These are phyloP conservation scores for Pseudocercospora eumusae DNA, from an alignment of 2,329 filamentous ascomycete genomes.

Conservation along the genomic window DNA sequence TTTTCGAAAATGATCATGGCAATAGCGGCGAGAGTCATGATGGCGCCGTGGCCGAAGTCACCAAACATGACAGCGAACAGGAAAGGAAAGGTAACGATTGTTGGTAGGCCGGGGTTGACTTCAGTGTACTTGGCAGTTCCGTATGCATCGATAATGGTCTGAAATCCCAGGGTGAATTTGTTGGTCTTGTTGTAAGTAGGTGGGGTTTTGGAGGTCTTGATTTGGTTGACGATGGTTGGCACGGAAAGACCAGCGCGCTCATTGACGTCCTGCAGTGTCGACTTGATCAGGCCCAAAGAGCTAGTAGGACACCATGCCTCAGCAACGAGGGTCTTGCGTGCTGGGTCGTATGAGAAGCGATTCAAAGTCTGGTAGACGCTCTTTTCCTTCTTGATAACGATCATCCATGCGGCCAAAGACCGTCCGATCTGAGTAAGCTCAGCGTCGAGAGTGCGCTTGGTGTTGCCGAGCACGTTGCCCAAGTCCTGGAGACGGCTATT, in stretches of 20 bases:
- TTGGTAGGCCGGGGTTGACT: conserved; percentile 92
- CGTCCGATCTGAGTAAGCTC: conserved; percentile 93
- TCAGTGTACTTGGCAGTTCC: conserved; percentile 97
- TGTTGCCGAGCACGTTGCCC: conserved; percentile 89
- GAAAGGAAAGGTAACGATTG: conserved; percentile 98
- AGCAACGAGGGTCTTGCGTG: conserved; percentile 92
- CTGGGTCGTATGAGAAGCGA: conserved; percentile 93
- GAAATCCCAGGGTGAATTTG: conserved; percentile 96
- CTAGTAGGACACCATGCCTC: conserved; percentile 97
- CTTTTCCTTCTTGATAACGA: conserved; percentile 97
- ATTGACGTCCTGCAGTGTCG: conserved; percentile 93
- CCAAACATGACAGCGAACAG: conserved; percentile 99
- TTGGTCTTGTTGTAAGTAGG: conserved; percentile 98
- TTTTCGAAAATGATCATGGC: conserved; percentile 98
- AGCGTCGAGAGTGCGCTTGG: conserved; percentile 87
- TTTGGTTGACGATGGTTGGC: conserved; percentile 97
- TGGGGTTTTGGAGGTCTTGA: conserved; percentile 93
- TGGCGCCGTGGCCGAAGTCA: conserved; percentile 88
- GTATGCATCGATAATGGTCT: conserved; percentile 98
- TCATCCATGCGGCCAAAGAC: conserved; percentile 93
- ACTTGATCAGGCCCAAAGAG: conserved; percentile 82
- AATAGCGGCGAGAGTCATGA: conserved; percentile 79
- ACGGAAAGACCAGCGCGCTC: conserved; percentile 95
- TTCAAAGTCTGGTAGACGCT: conserved; percentile 95
- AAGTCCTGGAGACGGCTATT: conserved; percentile 91